Conservation (phyloP, 345 rosid genomes). For the Gossypium thurberi region DNA sequence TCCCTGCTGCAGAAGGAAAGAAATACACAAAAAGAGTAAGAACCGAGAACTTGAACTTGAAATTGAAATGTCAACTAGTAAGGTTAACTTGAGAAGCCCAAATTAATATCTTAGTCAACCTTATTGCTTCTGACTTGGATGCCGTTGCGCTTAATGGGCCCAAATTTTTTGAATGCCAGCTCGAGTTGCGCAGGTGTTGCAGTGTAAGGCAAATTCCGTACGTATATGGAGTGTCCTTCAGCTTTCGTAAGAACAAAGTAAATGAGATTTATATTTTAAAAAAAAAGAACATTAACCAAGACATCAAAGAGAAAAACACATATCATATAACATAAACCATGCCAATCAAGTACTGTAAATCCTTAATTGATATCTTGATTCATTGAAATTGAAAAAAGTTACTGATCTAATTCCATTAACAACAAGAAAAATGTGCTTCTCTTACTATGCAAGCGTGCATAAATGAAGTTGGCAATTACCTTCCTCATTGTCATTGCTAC, state of each 20-base stretch:
- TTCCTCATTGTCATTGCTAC: constrained; percentile 36
- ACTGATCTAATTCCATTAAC: neutral
- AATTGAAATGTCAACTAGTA: constrained; percentile 1
- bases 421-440: neutral
- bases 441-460: neutral
- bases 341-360: neutral
- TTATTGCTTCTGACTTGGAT: constrained; percentile 78
- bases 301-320: neutral
- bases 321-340: neutral
- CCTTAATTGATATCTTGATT: neutral
- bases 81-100: neutral
- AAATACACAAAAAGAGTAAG: neutral
- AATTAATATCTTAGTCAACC: constrained; percentile 33
- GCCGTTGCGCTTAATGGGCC: constrained; percentile 65
- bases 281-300: neutral
- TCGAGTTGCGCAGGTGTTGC: constrained; percentile 64
- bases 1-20: constrained; percentile 40
- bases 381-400: neutral
- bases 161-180: constrained; percentile 65
- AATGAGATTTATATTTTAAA: neutral
- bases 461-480: constrained; percentile 25
- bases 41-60: neutral
- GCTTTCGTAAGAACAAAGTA: constrained; percentile 22
- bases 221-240: constrained; percentile 68
- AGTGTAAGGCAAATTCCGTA: constrained; percentile 56